Conservation (phyloP, 768 basidiomycete genomes). For the Kwoniella sp. region DNA sequence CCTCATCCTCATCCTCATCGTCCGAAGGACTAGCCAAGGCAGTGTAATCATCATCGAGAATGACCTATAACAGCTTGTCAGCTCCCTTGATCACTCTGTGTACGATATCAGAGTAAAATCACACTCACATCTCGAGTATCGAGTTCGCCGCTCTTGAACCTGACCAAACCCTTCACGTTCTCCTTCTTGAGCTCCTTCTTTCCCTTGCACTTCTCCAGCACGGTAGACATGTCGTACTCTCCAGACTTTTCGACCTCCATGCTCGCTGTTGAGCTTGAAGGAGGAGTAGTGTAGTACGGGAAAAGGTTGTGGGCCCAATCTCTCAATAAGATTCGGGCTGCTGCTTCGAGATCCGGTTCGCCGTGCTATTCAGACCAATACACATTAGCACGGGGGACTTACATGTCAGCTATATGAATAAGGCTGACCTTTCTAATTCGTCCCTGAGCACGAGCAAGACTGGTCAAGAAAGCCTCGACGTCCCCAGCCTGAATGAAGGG, state of each 20-base stretch:
- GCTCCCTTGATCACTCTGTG: not conserved
- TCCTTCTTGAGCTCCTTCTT: slow-evolving; percentile 71
- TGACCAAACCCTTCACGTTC: slow-evolving; percentile 63
- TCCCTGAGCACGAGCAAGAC: slow-evolving; percentile 72
- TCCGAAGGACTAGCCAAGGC: slow-evolving; percentile 55
- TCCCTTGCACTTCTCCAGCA: slow-evolving; percentile 61
- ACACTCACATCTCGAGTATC: slow-evolving; percentile 59
- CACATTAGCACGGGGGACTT: not conserved
- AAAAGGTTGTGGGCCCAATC: slow-evolving; percentile 81
- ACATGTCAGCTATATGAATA: too few relatives aligned
- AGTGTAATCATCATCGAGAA: slow-evolving; percentile 58
- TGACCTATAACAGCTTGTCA: slow-evolving; percentile 52
- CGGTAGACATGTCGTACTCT: slow-evolving; percentile 57
- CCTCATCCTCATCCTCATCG: slow-evolving; percentile 55
- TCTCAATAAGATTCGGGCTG: slow-evolving; percentile 75
- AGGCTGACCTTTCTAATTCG: slow-evolving; percentile 72
- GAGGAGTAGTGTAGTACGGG: slow-evolving; percentile 69
- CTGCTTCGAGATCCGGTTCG: slow-evolving; percentile 69
- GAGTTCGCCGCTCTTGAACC: slow-evolving; percentile 55
- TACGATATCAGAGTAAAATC: not conserved
- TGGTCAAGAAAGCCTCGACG: slow-evolving; percentile 70
- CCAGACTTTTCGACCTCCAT: slow-evolving; percentile 57
- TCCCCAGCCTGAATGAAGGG: slow-evolving; percentile 76
- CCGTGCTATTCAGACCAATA: slow-evolving; percentile 63
- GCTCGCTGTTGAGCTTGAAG: slow-evolving; percentile 34